phyloP scores from a whole-genome alignment of 441 rosid species.

The Dalechampia spathulata region DNA sequence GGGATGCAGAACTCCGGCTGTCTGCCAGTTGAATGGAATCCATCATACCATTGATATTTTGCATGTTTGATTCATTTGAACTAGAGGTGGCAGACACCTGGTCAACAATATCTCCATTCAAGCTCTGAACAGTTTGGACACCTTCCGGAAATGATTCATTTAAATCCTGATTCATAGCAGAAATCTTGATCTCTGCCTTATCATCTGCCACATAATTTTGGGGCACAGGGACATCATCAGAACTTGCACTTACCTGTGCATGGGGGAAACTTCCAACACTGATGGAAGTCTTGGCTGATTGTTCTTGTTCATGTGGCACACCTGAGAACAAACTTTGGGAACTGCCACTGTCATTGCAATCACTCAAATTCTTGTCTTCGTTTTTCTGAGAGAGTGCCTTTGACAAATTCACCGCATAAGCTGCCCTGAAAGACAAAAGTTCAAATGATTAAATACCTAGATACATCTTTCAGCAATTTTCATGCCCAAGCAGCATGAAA shows the following conservation, averaged over 20 bases:
- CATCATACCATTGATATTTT: conserved; percentile 31
- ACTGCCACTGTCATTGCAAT: conserved; percentile 65
- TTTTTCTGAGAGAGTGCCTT: conserved; percentile 66
- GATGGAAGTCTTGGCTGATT: conserved; percentile 75
- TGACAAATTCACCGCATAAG: conserved; percentile 87
- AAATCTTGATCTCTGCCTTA: conserved; percentile 38
- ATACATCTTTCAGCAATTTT: not conserved
- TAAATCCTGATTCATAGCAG: conserved; percentile 39
- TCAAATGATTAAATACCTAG: not conserved
- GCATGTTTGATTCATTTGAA: conserved; percentile 45
- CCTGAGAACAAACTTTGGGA: conserved; percentile 83
- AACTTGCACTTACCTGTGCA: conserved; percentile 82
- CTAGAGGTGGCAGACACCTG: conserved; percentile 47
- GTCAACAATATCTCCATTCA: conserved; percentile 45
- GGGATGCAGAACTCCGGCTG: conserved; percentile 69
- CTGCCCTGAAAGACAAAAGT: conserved; percentile 58
- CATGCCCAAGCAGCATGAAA: not conserved
- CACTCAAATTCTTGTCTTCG: conserved; percentile 83
- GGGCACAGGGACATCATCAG: conserved; percentile 59
- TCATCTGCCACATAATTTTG: conserved; percentile 39
- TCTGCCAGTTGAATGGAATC: conserved; percentile 46
- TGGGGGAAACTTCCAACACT: conserved; percentile 93
- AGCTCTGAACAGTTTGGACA: conserved; percentile 41
- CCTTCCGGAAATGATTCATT: conserved; percentile 39
- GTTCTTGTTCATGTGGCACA: conserved; percentile 87